Evolutionary conservation across 768 basidiomycete species (phyloP).

Genomic region (Saitozyma podzolica): DNA sequence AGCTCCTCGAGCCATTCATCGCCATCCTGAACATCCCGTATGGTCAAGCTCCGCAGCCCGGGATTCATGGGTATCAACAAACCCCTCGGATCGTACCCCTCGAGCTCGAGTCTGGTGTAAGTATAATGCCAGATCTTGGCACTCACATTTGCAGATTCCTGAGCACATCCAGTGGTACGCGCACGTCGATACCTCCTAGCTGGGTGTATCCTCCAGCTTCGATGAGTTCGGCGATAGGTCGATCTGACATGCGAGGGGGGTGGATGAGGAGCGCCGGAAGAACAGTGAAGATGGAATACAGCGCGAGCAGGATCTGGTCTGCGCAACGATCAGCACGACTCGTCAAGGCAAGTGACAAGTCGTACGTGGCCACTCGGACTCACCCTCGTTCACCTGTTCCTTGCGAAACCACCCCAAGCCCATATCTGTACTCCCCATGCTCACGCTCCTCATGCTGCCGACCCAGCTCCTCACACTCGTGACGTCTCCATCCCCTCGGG

Average conservation of each 20-base stretch:
- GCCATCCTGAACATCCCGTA: constrained; percentile 48
- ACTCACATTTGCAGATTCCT: constrained; percentile 46
- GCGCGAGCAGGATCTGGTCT: constrained; percentile 42
- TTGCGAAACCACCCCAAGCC: constrained; percentile 43
- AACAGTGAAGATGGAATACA: constrained; percentile 49
- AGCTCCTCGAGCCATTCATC: constrained; percentile 52
- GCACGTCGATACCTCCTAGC: constrained; percentile 47
- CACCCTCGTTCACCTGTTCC: constrained; percentile 46
- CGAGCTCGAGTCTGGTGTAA: constrained; percentile 44
- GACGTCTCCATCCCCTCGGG: constrained; percentile 39
- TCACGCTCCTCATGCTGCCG: constrained; percentile 49
- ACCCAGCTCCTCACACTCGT: constrained; percentile 50
- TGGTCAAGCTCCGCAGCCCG: constrained; percentile 43
- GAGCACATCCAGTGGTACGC: constrained; percentile 48
- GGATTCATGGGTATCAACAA: constrained; percentile 41
- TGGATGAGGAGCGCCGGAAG: constrained; percentile 49
- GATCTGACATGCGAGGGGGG: constrained; percentile 43
- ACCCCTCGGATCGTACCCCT: constrained; percentile 48
- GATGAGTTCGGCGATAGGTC: constrained; percentile 46
- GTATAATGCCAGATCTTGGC: background rate
- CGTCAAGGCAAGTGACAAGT: background rate
- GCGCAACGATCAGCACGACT: constrained; percentile 1
- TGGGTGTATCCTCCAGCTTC: constrained; percentile 48
- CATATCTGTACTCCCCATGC: constrained; percentile 34
- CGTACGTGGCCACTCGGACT: constrained; percentile 4